Conservation (phyloP, 345 rosid species). For the Eutrema heterophyllum region DNA sequence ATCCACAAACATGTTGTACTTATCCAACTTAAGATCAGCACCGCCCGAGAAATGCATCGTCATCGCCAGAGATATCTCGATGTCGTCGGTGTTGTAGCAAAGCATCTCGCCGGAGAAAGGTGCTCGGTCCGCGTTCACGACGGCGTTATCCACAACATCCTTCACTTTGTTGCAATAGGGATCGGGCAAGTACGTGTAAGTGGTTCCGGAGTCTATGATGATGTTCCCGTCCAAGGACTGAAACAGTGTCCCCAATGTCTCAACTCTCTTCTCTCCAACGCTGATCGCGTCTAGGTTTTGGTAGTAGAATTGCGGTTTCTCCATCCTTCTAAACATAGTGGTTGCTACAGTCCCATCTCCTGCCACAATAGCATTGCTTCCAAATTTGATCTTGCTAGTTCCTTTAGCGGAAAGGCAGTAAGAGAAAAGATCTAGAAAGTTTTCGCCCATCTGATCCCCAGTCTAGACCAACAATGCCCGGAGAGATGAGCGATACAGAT, state of each 20-base stretch:
- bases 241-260: conserved; percentile 13
- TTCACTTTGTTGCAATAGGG: conserved; percentile 1
- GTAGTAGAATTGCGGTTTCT: background rate
- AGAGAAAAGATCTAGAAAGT: background rate
- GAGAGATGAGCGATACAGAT: background rate
- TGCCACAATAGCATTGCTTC: background rate
- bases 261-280: background rate
- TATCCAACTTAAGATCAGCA: background rate
- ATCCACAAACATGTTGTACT: background rate
- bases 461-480: conserved; percentile 4
- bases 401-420: conserved; percentile 7
- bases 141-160: background rate
- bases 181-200: background rate
- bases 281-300: conserved; percentile 17
- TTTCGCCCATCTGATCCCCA: conserved; percentile 3
- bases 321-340: background rate
- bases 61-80: background rate
- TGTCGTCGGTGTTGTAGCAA: background rate
- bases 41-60: conserved; percentile 1
- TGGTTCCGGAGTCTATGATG: conserved; percentile 3
- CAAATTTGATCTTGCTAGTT: conserved; percentile 15
- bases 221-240: conserved; percentile 1
- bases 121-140: background rate
- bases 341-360: conserved; percentile 2
- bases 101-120: background rate